A percentile compares a stretch with the other conserved stretches of the same genome.
phyloP scores from a whole-genome alignment of 352 stramenopile species.

The Blastocystis hominis region DNA sequence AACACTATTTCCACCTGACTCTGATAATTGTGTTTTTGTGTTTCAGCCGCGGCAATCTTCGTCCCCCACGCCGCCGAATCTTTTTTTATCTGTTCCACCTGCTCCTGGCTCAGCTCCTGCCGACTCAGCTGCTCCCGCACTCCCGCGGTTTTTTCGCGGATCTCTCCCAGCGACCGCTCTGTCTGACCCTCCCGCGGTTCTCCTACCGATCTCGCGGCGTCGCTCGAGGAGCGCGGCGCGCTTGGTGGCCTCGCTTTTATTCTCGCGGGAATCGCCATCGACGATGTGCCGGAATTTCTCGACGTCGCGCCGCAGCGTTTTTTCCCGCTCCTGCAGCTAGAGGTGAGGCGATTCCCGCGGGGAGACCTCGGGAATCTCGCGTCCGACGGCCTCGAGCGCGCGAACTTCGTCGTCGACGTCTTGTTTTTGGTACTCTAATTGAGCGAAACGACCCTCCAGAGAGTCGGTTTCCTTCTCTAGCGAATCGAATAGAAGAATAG shows the following conservation, averaged over 20 bases:
- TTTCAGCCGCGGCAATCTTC: background rate
- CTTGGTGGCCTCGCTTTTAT: slow-evolving; percentile 15
- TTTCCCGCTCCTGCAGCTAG: slow-evolving; percentile 50
- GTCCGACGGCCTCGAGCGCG: slow-evolving; percentile 8
- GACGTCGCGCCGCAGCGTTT: slow-evolving; percentile 10
- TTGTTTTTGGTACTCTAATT: slow-evolving; percentile 19
- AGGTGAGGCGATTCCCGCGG: background rate
- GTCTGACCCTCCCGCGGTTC: background rate
- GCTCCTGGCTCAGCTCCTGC: slow-evolving; percentile 38
- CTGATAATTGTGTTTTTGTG: background rate
- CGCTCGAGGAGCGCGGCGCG: background rate
- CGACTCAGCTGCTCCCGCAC: slow-evolving; percentile 6
- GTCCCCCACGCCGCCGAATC: background rate
- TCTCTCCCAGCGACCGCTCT: background rate
- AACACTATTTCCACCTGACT: background rate
- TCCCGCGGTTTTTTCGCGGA: slow-evolving; percentile 20
- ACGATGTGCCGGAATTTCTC: slow-evolving; percentile 52
- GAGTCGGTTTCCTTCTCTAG: slow-evolving; percentile 17
- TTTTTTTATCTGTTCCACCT: slow-evolving; percentile 24
- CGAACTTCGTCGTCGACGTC: slow-evolving; percentile 38
- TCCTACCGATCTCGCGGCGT: background rate
- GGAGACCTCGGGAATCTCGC: slow-evolving; percentile 8
- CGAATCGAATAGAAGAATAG: background rate
- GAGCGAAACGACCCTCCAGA: background rate
- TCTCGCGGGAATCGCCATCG: background rate